Conservation (phyloP, 768 basidiomycete genomes). For the Cystobasidium ongulense region DNA sequence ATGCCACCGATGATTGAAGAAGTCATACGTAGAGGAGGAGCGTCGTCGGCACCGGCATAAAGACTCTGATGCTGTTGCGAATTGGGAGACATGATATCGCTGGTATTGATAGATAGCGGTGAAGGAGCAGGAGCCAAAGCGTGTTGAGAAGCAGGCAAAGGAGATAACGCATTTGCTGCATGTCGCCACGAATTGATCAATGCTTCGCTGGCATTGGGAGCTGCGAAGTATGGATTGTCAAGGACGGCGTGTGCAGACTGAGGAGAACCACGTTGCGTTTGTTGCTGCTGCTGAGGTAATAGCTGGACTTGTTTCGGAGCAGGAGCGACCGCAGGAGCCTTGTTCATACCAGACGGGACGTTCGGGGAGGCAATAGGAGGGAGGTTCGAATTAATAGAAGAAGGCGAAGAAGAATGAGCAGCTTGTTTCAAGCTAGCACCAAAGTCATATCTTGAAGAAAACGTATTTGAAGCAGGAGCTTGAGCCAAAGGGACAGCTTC, state of each 20-base stretch:
- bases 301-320: not conserved
- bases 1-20: slow-evolving; percentile 22
- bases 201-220: slow-evolving; percentile 6
- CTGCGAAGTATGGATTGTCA: slow-evolving; percentile 32
- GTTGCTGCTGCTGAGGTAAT: not conserved
- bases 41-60: not conserved
- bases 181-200: slow-evolving; percentile 10
- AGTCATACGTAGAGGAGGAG: not conserved
- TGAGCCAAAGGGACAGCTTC: slow-evolving; percentile 38
- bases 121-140: not conserved
- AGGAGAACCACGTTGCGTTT: not conserved
- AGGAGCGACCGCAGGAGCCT: not conserved
- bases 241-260: slow-evolving; percentile 16
- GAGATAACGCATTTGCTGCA: slow-evolving; percentile 1
- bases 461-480: slow-evolving; percentile 38
- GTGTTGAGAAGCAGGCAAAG: not conserved
- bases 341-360: not conserved
- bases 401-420: not conserved
- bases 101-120: slow-evolving; percentile 6
- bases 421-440: slow-evolving; percentile 43
- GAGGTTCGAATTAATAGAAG: not conserved
- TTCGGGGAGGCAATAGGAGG: not conserved
- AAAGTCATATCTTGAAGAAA: slow-evolving; percentile 46
- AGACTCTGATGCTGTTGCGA: not conserved
- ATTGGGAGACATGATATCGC: not conserved